Evolutionary conservation across 768 basidiomycete genomes (phyloP), one percentile per base, ranked within the genome.

Genomic region (Cyclocybe aegerita): DNA sequence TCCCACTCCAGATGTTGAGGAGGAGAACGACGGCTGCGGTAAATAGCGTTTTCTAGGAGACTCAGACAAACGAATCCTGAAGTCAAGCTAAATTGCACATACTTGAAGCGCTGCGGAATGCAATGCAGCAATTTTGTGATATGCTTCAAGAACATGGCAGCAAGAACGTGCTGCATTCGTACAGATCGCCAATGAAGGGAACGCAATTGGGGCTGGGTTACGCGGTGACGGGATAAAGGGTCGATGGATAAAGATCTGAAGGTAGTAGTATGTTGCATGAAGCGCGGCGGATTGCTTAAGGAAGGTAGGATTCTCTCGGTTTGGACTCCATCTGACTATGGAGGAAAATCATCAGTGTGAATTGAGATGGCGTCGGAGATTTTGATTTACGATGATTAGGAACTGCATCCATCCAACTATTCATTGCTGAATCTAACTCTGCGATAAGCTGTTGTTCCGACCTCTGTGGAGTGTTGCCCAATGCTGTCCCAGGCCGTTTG

Each of bases 161-260:
- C 80, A 85, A 1, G 88, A 89, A 7, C 89, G 75, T 1, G 92
- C 88, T 0, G 92, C 84, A 53, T 92, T 93, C n/a, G 86, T 83
- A 64, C 90, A 93, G 46, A 93, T 92, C 0, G 88, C 88, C 31
- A 93, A 72, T 0, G 90, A 60, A 70, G 86, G 84, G 43, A 85
- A 76, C 0, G 66, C 61, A 1, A 65, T 52, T 4, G 68, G 62
- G 7, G 58, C 56, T 8, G 65, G 75, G 49, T 82, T 82, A 39
- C 76, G 70, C 2, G 82, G 79, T 0, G 79, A 79, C 0, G 88
- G 87, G 49, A 93, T 85, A 65, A 89, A 91, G 3, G 86, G 86
- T 38, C 90, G 76, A 64, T 93, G 91, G 43, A 91, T 80, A 49
- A 83, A 71, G 56, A 93, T 91, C 60, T 88, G 82, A 14, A 82